phyloP scores from a whole-genome alignment of 1,284 basidiomycete species.

The Flammula alnicola region DNA sequence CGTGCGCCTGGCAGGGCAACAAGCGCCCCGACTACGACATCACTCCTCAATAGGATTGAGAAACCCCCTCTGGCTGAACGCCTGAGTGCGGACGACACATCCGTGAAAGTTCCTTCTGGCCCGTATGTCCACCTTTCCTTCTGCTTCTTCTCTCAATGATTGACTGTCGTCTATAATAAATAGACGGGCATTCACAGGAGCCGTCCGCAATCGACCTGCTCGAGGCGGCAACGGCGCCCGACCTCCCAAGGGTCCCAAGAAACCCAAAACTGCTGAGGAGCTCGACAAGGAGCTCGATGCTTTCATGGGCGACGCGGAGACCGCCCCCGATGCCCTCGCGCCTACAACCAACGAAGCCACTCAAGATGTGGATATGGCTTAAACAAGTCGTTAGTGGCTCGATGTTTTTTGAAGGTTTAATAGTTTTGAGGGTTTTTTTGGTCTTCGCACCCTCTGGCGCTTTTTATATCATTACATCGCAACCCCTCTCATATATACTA shows the following conservation, averaged over 20 bases:
- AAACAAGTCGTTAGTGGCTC: not conserved
- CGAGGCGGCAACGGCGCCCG: slow-evolving; percentile 33
- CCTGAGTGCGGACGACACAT: slow-evolving; percentile 50
- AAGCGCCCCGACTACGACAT: slow-evolving; percentile 49
- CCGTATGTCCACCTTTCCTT: slow-evolving; percentile 34
- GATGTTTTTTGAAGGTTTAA: not conserved
- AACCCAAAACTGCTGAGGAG: slow-evolving; percentile 78
- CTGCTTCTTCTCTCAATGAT: slow-evolving; percentile 8
- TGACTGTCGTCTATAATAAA: slow-evolving; percentile 1
- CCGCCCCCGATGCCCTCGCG: slow-evolving; percentile 27
- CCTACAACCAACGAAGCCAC: slow-evolving; percentile 22
- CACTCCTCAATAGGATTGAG: slow-evolving; percentile 67
- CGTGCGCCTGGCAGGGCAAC: slow-evolving; percentile 44
- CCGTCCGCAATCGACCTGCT: slow-evolving; percentile 41
- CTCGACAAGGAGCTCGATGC: slow-evolving; percentile 91
- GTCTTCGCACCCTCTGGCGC: not conserved
- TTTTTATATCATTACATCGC: too few species aligned
- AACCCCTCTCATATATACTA: not conserved
- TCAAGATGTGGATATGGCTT: slow-evolving; percentile 61
- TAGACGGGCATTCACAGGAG: slow-evolving; percentile 41
- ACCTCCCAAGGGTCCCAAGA: slow-evolving; percentile 45
- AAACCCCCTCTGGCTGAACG: slow-evolving; percentile 66
- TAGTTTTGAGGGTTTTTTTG: not conserved
- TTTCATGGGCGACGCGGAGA: slow-evolving; percentile 79
- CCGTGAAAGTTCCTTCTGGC: slow-evolving; percentile 28